Evolutionary conservation across 345 rosid species (phyloP), one percentile per base, ranked within the genome.

Genomic region (Lepidium africanum): DNA sequence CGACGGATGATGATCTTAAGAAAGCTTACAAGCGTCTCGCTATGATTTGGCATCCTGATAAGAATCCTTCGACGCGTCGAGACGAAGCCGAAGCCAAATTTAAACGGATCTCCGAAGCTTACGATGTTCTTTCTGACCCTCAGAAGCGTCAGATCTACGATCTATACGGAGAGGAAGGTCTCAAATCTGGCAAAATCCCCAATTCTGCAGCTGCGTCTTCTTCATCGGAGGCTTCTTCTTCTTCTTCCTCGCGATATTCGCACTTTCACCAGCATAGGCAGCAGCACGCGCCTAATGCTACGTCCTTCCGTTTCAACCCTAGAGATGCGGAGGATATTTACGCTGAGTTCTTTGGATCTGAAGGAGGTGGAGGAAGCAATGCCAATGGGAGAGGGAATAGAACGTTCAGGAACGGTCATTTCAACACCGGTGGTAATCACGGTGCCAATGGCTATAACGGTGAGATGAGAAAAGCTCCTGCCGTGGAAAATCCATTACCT

Each of bases 41-140:
- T 4, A 90, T 88, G 96, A 90, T 90, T 32, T 93, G 98, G 98
- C 98, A 93, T 77, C 98, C 98, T 1, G 98, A 93, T 63, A 93
- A 93, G 84, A 87, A 88, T 78, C 98, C 96, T 17, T 59, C 91
- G 2, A 23, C 77, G 27, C 76, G 67, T 62, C 27, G 96, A 15
- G 77, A 78, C 7, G 96, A 92, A 59, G 96, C 98, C 0, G 96
- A 92, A 49, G 84, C 91, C 54, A 92, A 90, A 73, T 92, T 90
- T 86, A 92, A 92, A 76, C 91, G 81, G 75, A 88, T 92, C 69
- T 92, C 98, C 12, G 98, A 92, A 57, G 98, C 98, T 5, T 88
- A 85, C 74, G 87, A 85, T 52, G 92, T 90, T 48, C 81, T 90
- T 13, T 82, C 85, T 54, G 90, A 88, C 39, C 92, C 90, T 0